Conservation (phyloP, 2,329 filamentous ascomycete genomes). For the Alternaria sp. region DNA sequence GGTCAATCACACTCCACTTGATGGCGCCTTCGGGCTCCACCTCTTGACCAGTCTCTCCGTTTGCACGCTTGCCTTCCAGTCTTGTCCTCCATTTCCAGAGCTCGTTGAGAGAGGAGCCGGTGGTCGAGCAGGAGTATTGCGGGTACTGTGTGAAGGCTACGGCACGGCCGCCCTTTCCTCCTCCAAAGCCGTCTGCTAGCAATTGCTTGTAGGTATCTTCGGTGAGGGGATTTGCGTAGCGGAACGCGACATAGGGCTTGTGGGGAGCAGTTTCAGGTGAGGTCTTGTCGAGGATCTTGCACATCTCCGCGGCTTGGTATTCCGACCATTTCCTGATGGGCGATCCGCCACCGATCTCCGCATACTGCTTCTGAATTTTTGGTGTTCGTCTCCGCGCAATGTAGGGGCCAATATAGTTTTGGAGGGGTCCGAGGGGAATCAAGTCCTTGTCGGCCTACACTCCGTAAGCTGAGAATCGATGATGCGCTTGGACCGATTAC, state of each 20-base stretch:
- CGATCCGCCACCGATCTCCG: slow-evolving; percentile 94
- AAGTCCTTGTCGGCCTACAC: slow-evolving; percentile 84
- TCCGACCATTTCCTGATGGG: slow-evolving; percentile 99
- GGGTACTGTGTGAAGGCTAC: slow-evolving; percentile 98
- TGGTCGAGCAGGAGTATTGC: slow-evolving; percentile 97
- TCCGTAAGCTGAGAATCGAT: slow-evolving; percentile 20
- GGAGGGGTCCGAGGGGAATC: slow-evolving; percentile 91
- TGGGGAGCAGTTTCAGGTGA: slow-evolving; percentile 94
- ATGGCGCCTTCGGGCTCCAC: slow-evolving; percentile 71
- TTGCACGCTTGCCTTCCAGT: slow-evolving; percentile 76
- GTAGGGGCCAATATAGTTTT: slow-evolving; percentile 86
- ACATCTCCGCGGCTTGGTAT: slow-evolving; percentile 92
- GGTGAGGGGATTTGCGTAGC: slow-evolving; percentile 91
- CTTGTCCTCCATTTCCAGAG: slow-evolving; percentile 95
- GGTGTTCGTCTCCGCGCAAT: slow-evolving; percentile 87
- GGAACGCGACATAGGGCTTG: slow-evolving; percentile 96
- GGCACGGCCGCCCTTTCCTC: slow-evolving; percentile 86
- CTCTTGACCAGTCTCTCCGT: slow-evolving; percentile 46
- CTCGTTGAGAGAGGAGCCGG: slow-evolving; percentile 94
- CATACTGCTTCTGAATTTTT: slow-evolving; percentile 96
- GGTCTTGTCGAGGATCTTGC: slow-evolving; percentile 90
- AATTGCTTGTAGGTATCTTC: slow-evolving; percentile 89
- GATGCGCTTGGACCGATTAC: slow-evolving; percentile 39
- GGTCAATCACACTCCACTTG: slow-evolving; percentile 95
- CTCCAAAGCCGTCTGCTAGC: slow-evolving; percentile 87